These are phyloP conservation scores for Crithidia acanthocephali DNA, from an alignment of 208 protist genomes.

Conservation along the genomic window DNA sequence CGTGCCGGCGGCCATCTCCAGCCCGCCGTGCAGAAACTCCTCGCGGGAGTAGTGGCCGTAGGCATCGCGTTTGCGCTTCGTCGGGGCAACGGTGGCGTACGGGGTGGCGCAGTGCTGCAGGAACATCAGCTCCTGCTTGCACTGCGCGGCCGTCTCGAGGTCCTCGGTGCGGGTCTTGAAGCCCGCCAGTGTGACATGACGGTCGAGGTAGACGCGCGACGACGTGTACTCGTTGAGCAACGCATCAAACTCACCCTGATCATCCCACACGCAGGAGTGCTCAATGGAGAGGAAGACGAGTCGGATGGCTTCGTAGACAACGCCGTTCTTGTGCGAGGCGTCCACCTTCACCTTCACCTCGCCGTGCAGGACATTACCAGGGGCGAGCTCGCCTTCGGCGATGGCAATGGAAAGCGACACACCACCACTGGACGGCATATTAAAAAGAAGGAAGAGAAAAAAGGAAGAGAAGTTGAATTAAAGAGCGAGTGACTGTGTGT, in stretches of 20 bases:
- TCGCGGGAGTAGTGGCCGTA: conserved; percentile 31
- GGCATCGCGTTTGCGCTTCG: conserved; percentile 34
- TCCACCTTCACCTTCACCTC: conserved; percentile 45
- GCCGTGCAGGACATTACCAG: conserved; percentile 33
- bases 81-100: conserved; percentile 46
- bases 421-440: conserved; percentile 33
- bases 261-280: conserved; percentile 54
- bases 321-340: conserved; percentile 24
- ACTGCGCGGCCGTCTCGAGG: conserved; percentile 48
- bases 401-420: conserved; percentile 29
- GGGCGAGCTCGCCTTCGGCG: conserved; percentile 24
- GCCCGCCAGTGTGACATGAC: conserved; percentile 61
- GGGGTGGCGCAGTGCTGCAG: conserved; percentile 53
- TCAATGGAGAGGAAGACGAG: conserved; percentile 52
- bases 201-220: conserved; percentile 55
- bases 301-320: conserved; percentile 41
- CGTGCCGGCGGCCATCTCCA: conserved; percentile 23
- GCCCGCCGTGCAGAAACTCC: conserved; percentile 21
- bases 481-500: no score
- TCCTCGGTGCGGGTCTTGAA: conserved; percentile 43
- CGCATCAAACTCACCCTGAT: conserved; percentile 65
- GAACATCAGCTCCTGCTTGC: conserved; percentile 52
- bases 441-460: background rate
- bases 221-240: conserved; percentile 62
- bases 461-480: no score